These are phyloP conservation scores for Verticillium albo-atrum DNA, from an alignment of 2,329 filamentous ascomycete genomes.

Conservation along the genomic window DNA sequence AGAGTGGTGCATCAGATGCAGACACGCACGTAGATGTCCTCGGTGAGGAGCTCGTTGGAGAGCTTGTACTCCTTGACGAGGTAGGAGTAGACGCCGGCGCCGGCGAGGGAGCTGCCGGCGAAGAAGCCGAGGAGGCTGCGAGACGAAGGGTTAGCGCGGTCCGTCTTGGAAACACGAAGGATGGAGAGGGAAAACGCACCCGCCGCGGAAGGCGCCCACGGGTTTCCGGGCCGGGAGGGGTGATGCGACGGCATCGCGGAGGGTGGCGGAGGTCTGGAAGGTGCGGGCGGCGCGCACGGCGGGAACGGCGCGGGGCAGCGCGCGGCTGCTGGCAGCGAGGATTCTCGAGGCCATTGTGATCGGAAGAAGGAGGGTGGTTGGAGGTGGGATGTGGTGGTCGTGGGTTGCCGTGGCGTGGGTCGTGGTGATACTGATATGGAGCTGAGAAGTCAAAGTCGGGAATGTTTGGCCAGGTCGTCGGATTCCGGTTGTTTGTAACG, in stretches of 20 bases:
- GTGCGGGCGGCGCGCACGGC: slow-evolving; percentile 22
- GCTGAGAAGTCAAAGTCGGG: neutral
- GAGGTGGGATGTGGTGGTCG: neutral
- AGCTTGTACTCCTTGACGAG: slow-evolving; percentile 89
- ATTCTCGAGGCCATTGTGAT: slow-evolving; percentile 43
- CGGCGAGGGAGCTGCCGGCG: slow-evolving; percentile 74
- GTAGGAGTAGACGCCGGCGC: slow-evolving; percentile 84
- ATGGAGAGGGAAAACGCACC: slow-evolving; percentile 35
- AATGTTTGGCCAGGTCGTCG: neutral
- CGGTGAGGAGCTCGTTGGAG: slow-evolving; percentile 86
- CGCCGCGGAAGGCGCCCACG: slow-evolving; percentile 57
- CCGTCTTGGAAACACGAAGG: neutral
- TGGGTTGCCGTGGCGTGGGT: neutral
- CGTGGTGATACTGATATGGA: slow-evolving; percentile 2
- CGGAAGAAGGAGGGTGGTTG: slow-evolving; percentile 2
- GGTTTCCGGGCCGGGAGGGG: slow-evolving; percentile 54
- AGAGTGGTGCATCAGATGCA: slow-evolving; percentile 27
- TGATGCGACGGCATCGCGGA: slow-evolving; percentile 37
- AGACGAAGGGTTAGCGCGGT: neutral
- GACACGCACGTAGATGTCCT: slow-evolving; percentile 88
- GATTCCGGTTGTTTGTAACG: neutral
- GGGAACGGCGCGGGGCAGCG: slow-evolving; percentile 24
- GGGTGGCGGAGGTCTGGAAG: slow-evolving; percentile 47
- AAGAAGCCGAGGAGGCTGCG: slow-evolving; percentile 86
- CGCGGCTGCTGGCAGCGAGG: slow-evolving; percentile 33